Conservation (phyloP, 2,329 filamentous ascomycete genomes). For the Hypoxylon sp. region DNA sequence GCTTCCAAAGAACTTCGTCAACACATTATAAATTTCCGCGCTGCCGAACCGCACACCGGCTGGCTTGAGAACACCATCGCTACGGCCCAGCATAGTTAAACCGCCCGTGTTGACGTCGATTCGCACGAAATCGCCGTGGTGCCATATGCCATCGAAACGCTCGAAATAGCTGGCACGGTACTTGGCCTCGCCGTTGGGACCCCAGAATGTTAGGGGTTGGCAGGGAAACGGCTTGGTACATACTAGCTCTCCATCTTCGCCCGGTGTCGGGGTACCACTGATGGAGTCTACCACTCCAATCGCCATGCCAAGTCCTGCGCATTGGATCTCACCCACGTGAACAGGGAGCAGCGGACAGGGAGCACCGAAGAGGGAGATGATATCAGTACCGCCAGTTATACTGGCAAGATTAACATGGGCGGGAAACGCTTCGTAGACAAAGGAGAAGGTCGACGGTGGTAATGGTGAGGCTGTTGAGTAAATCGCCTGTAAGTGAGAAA, state of each 20-base stretch:
- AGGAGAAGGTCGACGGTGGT: conserved; percentile 92
- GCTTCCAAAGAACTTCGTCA: conserved; percentile 83
- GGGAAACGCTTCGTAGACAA: conserved; percentile 89
- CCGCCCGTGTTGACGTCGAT: conserved; percentile 80
- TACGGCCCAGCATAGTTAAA: conserved; percentile 90
- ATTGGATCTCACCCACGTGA: conserved; percentile 81
- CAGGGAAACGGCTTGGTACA: conserved; percentile 90
- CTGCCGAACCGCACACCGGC: conserved; percentile 92
- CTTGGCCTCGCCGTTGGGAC: conserved; percentile 77
- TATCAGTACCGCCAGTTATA: conserved; percentile 97
- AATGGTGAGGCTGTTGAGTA: conserved; percentile 95
- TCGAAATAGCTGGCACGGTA: conserved; percentile 92
- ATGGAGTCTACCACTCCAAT: conserved; percentile 72
- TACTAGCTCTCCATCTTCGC: conserved; percentile 87
- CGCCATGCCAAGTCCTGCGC: conserved; percentile 84
- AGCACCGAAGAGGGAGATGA: conserved; percentile 93
- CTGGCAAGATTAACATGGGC: conserved; percentile 86
- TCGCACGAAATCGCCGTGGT: conserved; percentile 92
- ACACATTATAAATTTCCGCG: conserved; percentile 96
- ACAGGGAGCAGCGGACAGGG: conserved; percentile 84
- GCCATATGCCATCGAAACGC: conserved; percentile 84
- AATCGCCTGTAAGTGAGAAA: conserved; percentile 81
- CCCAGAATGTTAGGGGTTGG: conserved; percentile 93
- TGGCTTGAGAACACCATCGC: conserved; percentile 93
- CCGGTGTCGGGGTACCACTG: conserved; percentile 70